Evolutionary conservation across 345 rosid species (phyloP).

Genomic region (Populus ilicifolia): DNA sequence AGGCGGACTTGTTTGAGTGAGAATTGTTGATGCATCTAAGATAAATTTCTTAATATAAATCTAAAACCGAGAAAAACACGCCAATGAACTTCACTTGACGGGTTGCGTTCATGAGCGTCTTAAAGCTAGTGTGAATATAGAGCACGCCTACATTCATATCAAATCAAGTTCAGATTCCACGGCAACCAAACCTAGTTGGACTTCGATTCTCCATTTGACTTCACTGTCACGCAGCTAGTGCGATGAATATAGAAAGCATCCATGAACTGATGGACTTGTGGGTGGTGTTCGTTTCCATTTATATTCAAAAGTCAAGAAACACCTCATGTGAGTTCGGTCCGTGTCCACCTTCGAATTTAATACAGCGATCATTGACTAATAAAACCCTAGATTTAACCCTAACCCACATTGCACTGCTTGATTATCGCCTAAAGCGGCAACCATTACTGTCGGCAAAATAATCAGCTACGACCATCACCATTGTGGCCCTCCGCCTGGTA

Average conservation of each 20-base stretch:
- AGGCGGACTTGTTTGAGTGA: not conserved
- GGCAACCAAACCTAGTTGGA: not conserved
- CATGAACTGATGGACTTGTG: not conserved
- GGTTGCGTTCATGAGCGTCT: not conserved
- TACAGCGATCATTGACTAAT: not conserved
- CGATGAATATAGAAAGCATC: not conserved
- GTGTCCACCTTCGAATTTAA: not conserved
- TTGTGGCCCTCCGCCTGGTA: not conserved
- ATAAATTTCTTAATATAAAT: not conserved
- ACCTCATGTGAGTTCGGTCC: not conserved
- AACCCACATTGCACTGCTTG: not conserved
- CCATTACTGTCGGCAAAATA: not conserved
- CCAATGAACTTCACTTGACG: not conserved
- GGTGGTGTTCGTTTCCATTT: not conserved
- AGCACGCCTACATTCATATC: not conserved
- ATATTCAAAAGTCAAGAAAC: not conserved
- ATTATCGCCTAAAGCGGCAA: not conserved
- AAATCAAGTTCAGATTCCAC: conserved; percentile 7
- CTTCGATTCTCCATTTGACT: conserved; percentile 17
- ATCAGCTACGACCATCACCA: not conserved
- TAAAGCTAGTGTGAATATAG: not conserved
- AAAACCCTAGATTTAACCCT: not conserved
- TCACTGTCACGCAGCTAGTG: too few relatives aligned
- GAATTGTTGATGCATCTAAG: not conserved
- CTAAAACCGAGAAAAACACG: not conserved